These are phyloP conservation scores for Capsella bursapastoris DNA, from an alignment of 345 rosid species.

Conservation along the genomic window DNA sequence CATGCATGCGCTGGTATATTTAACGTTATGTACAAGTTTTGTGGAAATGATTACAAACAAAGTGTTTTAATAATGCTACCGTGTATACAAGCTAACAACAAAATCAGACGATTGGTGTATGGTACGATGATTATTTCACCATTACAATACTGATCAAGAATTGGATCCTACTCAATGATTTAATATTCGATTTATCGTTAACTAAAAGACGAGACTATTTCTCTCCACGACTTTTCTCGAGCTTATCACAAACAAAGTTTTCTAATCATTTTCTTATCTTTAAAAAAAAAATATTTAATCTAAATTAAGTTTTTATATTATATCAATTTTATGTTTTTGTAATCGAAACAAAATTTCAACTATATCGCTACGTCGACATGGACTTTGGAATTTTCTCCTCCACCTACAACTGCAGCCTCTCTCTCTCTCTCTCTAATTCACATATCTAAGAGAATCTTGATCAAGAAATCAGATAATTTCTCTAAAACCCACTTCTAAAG, in stretches of 20 bases:
- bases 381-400: conserved; percentile 33
- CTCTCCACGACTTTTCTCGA: conserved; percentile 24
- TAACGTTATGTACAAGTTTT: not conserved
- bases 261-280: not conserved
- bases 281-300: not conserved
- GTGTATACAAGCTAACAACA: not conserved
- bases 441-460: not conserved
- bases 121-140: not conserved
- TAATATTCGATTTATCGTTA: not conserved
- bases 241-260: conserved; percentile 5
- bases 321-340: not conserved
- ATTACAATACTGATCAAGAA: not conserved
- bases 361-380: conserved; percentile 17
- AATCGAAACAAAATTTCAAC: conserved; percentile 6
- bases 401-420: conserved; percentile 10
- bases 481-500: not conserved
- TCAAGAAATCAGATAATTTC: not conserved
- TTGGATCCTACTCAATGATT: not conserved
- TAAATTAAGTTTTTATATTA: not conserved
- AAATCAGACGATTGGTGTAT: not conserved
- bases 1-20: too few relatives aligned
- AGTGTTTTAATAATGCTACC: not conserved
- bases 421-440: not conserved
- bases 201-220: not conserved
- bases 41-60: not conserved